Base-by-base conservation (phyloP, 2,329 filamentous ascomycete species). In the Dactylellina cionopaga region DNA sequence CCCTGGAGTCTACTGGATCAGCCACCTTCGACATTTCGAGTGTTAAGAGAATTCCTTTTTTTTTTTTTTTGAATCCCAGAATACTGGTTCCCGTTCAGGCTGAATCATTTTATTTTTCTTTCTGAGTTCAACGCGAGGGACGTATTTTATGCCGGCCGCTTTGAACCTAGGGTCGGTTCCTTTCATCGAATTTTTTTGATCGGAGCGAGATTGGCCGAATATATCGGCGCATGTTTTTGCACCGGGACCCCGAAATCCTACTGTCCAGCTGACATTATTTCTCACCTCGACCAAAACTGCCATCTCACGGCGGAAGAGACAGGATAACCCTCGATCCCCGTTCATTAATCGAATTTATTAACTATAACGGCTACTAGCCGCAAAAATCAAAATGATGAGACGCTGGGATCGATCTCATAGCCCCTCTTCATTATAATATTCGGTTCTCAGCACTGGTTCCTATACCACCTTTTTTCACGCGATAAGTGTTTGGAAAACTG, bases 31-130 rank as follows among this genome's bases (percentile, higher is more conserved):
- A 37, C 41, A n/a, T 31, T 64, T 44, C 33, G 60, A 55, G 47
- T 43, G 37, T 19, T 39, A 49, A 13, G 49, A 54, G 39, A 29
- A 47, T 35, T 37, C 49, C 43, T 24, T 33, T 71, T 71, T 37
- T 56, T 51, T 24, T 33, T 71, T 71, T 63, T 56, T 64, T 25
- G 66, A 51, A 44, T 71, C 44, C 66, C 66, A 49, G 59, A 27
- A 44, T 41, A 58, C 33, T 71, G 66, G 66, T 71, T 71, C 66
- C 66, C 66, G 51, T 71, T 71, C 66, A 71, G 66, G 49, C 66
- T 71, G 66, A 71, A 59, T n/a, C 46, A 11, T 52, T 69, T 43
- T 55, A 62, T 62, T 71, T 71, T 63, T 44, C 51, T 49, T 56
- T 39, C 33, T 17, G 3, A 24, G 9, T 25, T 55, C 35, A 41